Evolutionary conservation across 306 rosid genomes (phyloP), one percentile per base, ranked within the genome.

Genomic region (Rosa multiflora): DNA sequence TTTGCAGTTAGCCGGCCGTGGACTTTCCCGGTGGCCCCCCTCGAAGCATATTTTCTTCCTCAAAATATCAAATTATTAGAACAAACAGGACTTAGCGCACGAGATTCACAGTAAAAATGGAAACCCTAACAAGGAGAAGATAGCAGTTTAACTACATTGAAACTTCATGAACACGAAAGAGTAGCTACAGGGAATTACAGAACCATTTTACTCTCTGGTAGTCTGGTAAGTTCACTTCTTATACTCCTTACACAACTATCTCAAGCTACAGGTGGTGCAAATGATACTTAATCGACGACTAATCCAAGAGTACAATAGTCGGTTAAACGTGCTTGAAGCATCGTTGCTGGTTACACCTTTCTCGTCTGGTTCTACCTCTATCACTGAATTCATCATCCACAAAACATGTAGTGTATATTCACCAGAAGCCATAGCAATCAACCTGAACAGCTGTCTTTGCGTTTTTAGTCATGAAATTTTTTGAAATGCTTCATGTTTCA

Each of bases 401-500:
- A 35, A 13, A 64, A 14, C 40, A 35, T 7, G 70, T 44, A 29
- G 43, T n/a, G 62, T 29, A 64, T 40, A 75, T 61, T 62, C 70
- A 82, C 59, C 68, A 26, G 40, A 59, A 53, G 71, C 74, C 47
- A 11, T 79, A 40, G 23, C 9, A n/a, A n/a, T 9, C 46, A 32
- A 29, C 64, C 44, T 29, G 17, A 1, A 64, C 58, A 21, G 10
- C 52, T 15, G 37, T 18, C 21, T 37, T 72, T 39, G 76, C 49
- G 29, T 26, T n/a, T 67, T 44, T 13, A n/a, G 7, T 71, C 51
- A n/a, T 42, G n/a, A 58, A 9, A 55, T 10, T 20, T 48, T 40
- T n/a, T 21, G 35, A 47, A 26, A 32, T 55, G 48, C 75, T 35
- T 92, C 85, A 91, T 40, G 96, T 90, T 84, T 93, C 99, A 63